Evolutionary conservation across 352 stramenopile species (phyloP).

Genomic region (Globisporangium splendens): DNA sequence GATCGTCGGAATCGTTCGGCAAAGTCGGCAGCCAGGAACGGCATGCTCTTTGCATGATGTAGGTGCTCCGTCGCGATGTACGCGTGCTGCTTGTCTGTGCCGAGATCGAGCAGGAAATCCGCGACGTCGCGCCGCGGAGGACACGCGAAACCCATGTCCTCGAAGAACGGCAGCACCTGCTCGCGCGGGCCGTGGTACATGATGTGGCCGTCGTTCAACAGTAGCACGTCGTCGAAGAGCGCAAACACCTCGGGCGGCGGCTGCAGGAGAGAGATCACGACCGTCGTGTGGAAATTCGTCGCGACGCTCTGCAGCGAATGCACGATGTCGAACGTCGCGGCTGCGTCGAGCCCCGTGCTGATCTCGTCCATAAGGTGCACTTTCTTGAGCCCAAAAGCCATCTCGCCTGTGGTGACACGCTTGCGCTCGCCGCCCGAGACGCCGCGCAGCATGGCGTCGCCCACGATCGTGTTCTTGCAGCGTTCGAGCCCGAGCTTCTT

Average conservation of each 20-base stretch:
- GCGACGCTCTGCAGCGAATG: conserved; percentile 42
- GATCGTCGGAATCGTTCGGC: conserved; percentile 49
- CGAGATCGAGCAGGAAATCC: conserved; percentile 52
- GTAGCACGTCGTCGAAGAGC: conserved; percentile 92
- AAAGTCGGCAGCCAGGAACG: conserved; percentile 37
- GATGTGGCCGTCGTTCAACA: conserved; percentile 88
- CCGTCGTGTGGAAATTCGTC: conserved; percentile 41
- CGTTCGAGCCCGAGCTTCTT: conserved; percentile 43
- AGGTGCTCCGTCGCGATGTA: conserved; percentile 23
- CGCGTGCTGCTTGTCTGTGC: conserved; percentile 43
- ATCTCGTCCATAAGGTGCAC: conserved; percentile 82
- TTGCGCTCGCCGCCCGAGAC: conserved; percentile 90
- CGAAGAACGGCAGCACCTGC: conserved; percentile 42
- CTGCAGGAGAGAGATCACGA: conserved; percentile 84
- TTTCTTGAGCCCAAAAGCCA: conserved; percentile 75
- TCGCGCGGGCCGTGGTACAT: conserved; percentile 66
- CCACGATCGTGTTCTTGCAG: conserved; percentile 58
- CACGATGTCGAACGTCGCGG: conserved; percentile 60
- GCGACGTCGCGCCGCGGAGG: conserved; percentile 45
- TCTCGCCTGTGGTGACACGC: conserved; percentile 86
- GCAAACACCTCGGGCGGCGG: conserved; percentile 92
- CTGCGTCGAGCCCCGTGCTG: conserved; percentile 54
- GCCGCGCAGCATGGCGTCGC: conserved; percentile 54
- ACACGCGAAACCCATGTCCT: conserved; percentile 40
- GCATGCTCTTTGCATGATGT: conserved; percentile 7